Evolutionary conservation across 106 monocot genomes (phyloP), one percentile per base, ranked within the genome.

Genomic region (Dendrobium chrysotoxum): DNA sequence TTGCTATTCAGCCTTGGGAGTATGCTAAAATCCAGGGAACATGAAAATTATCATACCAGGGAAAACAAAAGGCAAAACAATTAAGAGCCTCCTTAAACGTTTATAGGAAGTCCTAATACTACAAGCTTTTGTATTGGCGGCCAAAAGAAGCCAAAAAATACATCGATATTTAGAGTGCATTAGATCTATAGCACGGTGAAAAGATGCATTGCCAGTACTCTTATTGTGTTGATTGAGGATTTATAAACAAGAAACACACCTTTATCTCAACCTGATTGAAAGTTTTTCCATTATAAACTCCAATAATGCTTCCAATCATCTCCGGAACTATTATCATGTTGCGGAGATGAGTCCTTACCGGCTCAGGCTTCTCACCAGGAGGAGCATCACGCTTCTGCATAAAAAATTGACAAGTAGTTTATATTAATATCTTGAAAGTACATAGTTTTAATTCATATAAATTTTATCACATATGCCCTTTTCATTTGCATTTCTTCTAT

Each of bases 191-290:
- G 50, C 50, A 15, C 0, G 2, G 13, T 50, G 50, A 50, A 50
- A 50, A 16, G n/a, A 65, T 26, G 23, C n/a, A 65, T 8, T 25
- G 64, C n/a, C 64, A 65, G 25, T 11, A 50, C 11, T 50, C 50
- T 50, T 15, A 50, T 15, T 50, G 50, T 50, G 13, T 50, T 50
- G 50, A 7, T 26, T 65, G 64, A 65, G 26, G 35, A 71, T 71
- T 6, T 6, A 42, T 74, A 42, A 74, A 50, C 15, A 47, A 45
- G 28, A 76, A 25, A 50, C 76, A 50, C 16, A 76, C 76, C 84
- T 89, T 89, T 71, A 89, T 89, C 74, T 89, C 89, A 71, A 89
- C 84, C 65, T 86, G 86, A 79, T 89, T 89, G 79, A 88, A 88
- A 40, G 88, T 85, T 79, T 85, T 88, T 16, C 88, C 88, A 57